A percentile compares a stretch with the other conserved stretches of the same genome.
Conservation (phyloP, 768 basidiomycete species). For the Russula sp. region DNA sequence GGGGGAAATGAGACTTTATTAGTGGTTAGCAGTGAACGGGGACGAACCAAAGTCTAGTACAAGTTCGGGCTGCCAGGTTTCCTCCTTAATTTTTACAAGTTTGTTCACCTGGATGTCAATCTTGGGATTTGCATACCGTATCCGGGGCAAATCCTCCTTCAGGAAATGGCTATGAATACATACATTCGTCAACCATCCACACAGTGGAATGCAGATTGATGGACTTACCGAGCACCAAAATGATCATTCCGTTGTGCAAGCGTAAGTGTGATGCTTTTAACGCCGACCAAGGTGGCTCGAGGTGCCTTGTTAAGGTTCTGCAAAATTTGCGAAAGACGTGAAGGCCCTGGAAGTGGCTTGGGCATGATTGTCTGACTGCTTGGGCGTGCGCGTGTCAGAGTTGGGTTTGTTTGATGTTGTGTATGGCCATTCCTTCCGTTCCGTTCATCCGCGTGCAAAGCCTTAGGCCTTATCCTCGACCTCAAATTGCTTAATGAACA, state of each 20-base stretch:
- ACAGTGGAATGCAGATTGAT: background rate
- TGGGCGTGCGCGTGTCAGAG: background rate
- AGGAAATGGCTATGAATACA: constrained; percentile 59
- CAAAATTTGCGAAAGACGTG: constrained; percentile 55
- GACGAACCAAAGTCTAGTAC: constrained; percentile 62
- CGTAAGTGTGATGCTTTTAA: constrained; percentile 54
- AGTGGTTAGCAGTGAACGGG: background rate
- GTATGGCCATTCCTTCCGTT: background rate
- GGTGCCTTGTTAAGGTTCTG: constrained; percentile 51
- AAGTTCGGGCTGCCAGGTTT: constrained; percentile 60
- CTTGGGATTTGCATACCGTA: constrained; percentile 72
- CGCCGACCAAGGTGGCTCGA: constrained; percentile 45
- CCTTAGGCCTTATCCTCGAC: too few species aligned
- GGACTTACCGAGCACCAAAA: constrained; percentile 65
- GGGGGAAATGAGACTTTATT: background rate
- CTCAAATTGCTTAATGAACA: background rate
- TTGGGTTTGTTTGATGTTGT: constrained; percentile 8
- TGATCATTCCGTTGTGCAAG: constrained; percentile 65
- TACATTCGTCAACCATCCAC: background rate
- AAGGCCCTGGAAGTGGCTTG: constrained; percentile 43
- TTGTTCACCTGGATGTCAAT: constrained; percentile 59
- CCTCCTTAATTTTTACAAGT: constrained; percentile 50
- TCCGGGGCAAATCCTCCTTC: constrained; percentile 73
- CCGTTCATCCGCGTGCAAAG: too few species aligned
- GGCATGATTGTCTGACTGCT: constrained; percentile 6